Evolutionary conservation across 305 asterid species (phyloP).

Genomic region (Nicotiana rustica): DNA sequence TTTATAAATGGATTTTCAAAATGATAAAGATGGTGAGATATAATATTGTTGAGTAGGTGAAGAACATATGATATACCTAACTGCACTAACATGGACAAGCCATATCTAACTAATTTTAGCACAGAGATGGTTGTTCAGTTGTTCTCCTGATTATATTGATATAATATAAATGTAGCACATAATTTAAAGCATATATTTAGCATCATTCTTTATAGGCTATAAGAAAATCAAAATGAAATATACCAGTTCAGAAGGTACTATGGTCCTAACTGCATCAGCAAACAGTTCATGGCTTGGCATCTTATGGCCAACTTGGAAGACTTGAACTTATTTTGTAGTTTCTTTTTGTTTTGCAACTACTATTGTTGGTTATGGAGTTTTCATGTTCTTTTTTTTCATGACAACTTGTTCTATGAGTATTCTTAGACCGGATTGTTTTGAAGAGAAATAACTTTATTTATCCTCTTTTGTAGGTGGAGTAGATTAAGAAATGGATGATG

Average conservation of each 20-base stretch:
- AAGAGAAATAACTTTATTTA: no score
- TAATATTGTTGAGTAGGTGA: background rate
- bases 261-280: no score
- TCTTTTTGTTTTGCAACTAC: no score
- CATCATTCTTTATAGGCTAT: background rate
- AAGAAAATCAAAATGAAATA: background rate
- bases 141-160: background rate
- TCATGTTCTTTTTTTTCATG: no score
- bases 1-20: background rate
- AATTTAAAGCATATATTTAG: background rate
- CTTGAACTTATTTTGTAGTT: no score
- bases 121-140: background rate
- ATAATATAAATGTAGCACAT: background rate
- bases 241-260: constrained; percentile 61
- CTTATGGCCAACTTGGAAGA: no score
- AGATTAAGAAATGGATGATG: no score
- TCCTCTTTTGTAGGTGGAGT: no score
- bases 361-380: no score
- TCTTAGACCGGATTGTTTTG: no score
- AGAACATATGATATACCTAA: background rate
- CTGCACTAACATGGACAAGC: background rate
- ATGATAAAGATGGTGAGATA: background rate
- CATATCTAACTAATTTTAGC: background rate
- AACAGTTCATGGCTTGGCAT: no score
- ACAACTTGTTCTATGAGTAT: no score